A percentile compares a stretch with the other conserved stretches of the same genome.
Evolutionary conservation across 441 rosid species (phyloP).

Genomic region (Adansonia madagascariensis): DNA sequence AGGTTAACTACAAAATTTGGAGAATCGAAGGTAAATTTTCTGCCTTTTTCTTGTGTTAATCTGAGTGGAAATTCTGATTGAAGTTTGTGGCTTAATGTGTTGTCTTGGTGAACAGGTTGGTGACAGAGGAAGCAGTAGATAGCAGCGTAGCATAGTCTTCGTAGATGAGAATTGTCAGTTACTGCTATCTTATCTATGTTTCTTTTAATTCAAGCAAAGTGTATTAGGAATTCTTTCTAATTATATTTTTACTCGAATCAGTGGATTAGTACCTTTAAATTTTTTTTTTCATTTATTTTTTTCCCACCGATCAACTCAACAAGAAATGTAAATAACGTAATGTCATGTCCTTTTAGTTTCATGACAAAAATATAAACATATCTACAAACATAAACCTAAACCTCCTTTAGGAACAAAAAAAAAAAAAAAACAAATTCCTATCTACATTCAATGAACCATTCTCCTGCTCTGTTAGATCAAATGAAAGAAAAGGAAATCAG

Average conservation of each 20-base stretch:
- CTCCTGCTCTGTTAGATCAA: constrained; percentile 65
- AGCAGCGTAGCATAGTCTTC: not conserved
- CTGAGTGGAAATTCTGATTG: not conserved
- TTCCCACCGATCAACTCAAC: not conserved
- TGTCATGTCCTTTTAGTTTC: not conserved
- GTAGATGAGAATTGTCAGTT: not conserved
- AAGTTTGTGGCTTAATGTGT: not conserved
- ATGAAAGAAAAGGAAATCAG: not conserved
- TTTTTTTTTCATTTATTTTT: not conserved
- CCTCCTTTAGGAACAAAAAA: not conserved
- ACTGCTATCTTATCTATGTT: not conserved
- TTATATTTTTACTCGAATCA: not conserved
- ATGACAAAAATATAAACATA: not conserved
- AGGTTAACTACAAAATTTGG: constrained; percentile 49
- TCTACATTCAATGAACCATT: constrained; percentile 23
- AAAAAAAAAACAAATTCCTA: not conserved
- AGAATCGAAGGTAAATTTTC: constrained; percentile 40
- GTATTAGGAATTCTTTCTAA: not conserved
- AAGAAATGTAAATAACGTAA: not conserved
- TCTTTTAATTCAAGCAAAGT: not conserved
- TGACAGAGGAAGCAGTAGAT: constrained; percentile 29
- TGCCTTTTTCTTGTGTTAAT: not conserved
- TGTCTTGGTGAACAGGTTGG: constrained; percentile 24
- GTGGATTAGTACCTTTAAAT: not conserved
- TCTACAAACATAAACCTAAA: no score